A percentile compares a stretch with the other conserved stretches of the same genome.
Evolutionary conservation across 192 early-diverging fungal genomes (phyloP).

Genomic region (Rhizoclosmatium sp.): DNA sequence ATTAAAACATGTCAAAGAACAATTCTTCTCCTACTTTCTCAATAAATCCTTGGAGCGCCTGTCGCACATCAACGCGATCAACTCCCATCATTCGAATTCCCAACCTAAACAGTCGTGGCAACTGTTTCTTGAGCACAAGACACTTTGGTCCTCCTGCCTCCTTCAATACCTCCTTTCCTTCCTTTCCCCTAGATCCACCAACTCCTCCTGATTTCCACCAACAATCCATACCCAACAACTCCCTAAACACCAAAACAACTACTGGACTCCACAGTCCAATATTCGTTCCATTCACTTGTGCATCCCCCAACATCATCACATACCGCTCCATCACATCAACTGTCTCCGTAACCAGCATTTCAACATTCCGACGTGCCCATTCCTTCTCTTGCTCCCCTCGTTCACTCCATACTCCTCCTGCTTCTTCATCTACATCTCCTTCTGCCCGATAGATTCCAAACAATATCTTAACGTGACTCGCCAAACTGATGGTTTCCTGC

Average conservation of each 20-base stretch:
- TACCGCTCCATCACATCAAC: slow-evolving; percentile 55
- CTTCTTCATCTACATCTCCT: slow-evolving; percentile 35
- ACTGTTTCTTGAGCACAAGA: slow-evolving; percentile 32
- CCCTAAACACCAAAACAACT: slow-evolving; percentile 56
- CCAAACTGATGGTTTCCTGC: slow-evolving; percentile 77
- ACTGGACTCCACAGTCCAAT: slow-evolving; percentile 64
- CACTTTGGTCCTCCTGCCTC: slow-evolving; percentile 1
- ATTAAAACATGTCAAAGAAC: slow-evolving; percentile 37
- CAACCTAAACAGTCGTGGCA: slow-evolving; percentile 48
- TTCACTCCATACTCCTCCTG: neutral
- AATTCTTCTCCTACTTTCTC: slow-evolving; percentile 54
- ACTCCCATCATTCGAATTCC: slow-evolving; percentile 53
- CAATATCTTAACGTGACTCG: slow-evolving; percentile 53
- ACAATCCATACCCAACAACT: slow-evolving; percentile 52
- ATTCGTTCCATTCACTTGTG: slow-evolving; percentile 51
- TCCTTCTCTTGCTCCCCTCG: neutral
- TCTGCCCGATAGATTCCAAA: slow-evolving; percentile 53
- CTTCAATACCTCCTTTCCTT: neutral
- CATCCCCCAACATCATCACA: slow-evolving; percentile 51
- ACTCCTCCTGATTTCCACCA: slow-evolving; percentile 45
- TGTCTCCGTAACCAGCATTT: slow-evolving; percentile 52
- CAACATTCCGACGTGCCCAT: slow-evolving; percentile 26
- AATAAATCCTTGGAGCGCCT: slow-evolving; percentile 55
- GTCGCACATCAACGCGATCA: slow-evolving; percentile 54
- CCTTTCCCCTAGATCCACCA: neutral